A percentile compares a stretch with the other conserved stretches of the same genome.
phyloP scores from a whole-genome alignment of 768 basidiomycete genomes.

The Candolleomyces aberdarensis region DNA sequence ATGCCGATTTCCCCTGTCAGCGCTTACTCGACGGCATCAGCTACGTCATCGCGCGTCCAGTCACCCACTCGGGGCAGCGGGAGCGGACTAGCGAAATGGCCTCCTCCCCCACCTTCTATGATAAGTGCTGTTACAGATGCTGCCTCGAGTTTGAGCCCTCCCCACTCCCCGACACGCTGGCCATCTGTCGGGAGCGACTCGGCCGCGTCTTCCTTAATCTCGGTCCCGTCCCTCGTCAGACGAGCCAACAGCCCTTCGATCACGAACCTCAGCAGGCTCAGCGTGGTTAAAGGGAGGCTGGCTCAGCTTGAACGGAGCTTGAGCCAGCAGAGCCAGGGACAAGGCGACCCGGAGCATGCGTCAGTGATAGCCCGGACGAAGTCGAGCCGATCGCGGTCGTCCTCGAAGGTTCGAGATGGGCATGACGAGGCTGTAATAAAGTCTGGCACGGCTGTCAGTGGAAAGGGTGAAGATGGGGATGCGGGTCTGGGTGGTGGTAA shows the following conservation, averaged over 20 bases:
- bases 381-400: too few relatives aligned
- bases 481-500: too few relatives aligned
- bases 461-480: neutral
- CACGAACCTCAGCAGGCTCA: slow-evolving; percentile 54
- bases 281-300: slow-evolving; percentile 65
- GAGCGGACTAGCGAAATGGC: too few relatives aligned
- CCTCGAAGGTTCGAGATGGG: too few relatives aligned
- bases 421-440: neutral
- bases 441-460: neutral
- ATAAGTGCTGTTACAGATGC: too few relatives aligned
- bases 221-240: neutral
- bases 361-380: too few relatives aligned
- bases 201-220: neutral
- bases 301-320: slow-evolving; percentile 50
- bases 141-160: too few relatives aligned
- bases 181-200: neutral
- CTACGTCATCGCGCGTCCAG: neutral
- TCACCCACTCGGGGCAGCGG: slow-evolving; percentile 1
- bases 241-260: slow-evolving; percentile 54
- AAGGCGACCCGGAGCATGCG: neutral
- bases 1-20: neutral
- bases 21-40: neutral
- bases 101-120: too few relatives aligned
- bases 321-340: slow-evolving; percentile 13
- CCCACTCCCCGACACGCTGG: too few relatives aligned